Evolutionary conservation across 1,284 basidiomycete genomes (phyloP), one percentile per base, ranked within the genome.

Genomic region (Bondarzewia mesenterica): DNA sequence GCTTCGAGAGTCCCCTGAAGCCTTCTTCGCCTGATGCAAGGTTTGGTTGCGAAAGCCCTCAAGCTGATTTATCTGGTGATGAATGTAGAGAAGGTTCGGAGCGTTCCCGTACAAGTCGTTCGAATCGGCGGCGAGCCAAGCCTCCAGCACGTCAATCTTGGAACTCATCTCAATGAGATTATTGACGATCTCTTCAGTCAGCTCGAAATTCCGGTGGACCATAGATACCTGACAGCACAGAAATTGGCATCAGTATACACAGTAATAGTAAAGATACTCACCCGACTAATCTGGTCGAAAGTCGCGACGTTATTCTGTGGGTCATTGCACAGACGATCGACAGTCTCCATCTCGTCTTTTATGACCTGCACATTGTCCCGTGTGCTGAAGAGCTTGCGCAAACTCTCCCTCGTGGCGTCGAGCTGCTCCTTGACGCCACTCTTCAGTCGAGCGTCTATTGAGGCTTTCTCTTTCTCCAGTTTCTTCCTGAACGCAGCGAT

Each of bases 41-140:
- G 91, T 91, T 62, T 93, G 85, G 60, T 97, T 97, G 8, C 93
- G 80, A 69, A 99, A 99, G 5, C 78, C 76, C 63, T 98, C 94
- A 44, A 99, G 84, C 58, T 92, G 86, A 56, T 80, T 80, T 52
- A 98, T 80, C 54, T 93, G 89, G 65, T 84, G 91, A 66, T 99
- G 96, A 50, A 97, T 86, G 8, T 85, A 75, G 29, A 99, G 80
- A 22, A 99, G 78, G 62, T 97, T 92, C 2, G 84, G 82, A 1
- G 90, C 86, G 3, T 90, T 83, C 0, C 93, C 93, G 35, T 87
- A 70, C 39, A 94, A 85, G 50, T 85, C 76, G 44, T 73, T 67
- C 48, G 79, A 80, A 60, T 95, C 92, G 3, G 74, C 70, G 20
- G 77, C 77, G 38, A 99, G 80, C 73, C 95, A 80, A 38, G 77